A percentile compares a stretch with the other conserved stretches of the same genome.
These are phyloP conservation scores for Heracleum sosnowskyi DNA, from an alignment of 129 eudicot species.

Conservation along the genomic window DNA sequence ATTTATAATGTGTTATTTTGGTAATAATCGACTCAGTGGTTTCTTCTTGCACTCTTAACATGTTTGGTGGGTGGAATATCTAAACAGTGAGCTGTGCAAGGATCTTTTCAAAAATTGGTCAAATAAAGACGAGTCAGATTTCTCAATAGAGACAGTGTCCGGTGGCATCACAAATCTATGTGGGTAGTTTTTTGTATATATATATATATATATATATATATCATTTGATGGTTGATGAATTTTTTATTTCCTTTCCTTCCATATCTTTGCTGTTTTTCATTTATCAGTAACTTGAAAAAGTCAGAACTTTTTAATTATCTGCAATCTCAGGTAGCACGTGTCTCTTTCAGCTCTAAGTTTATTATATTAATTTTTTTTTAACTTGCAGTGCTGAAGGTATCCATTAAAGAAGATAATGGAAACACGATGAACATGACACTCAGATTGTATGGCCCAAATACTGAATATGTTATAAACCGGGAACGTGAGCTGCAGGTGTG, in stretches of 20 bases:
- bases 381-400: slow-evolving; percentile 74
- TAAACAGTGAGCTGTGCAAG: slow-evolving; percentile 65
- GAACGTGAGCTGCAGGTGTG: slow-evolving; percentile 78
- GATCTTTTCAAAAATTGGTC: slow-evolving; percentile 82
- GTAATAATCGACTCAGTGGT: background rate
- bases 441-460: slow-evolving; percentile 91
- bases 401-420: slow-evolving; percentile 53
- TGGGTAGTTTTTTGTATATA: slow-evolving; percentile 27
- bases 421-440: slow-evolving; percentile 47
- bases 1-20: background rate
- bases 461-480: slow-evolving; percentile 90
- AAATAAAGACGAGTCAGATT: slow-evolving; percentile 57
- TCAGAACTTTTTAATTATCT: background rate
- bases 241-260: background rate
- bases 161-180: slow-evolving; percentile 96
- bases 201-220: background rate
- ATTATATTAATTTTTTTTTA: slow-evolving; percentile 1
- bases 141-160: slow-evolving; percentile 69
- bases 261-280: background rate
- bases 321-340: background rate
- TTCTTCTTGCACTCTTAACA: background rate
- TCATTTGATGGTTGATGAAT: slow-evolving; percentile 3
- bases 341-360: slow-evolving; percentile 2
- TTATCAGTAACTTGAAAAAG: background rate
- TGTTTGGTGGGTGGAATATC: slow-evolving; percentile 13